A percentile compares a stretch with the other conserved stretches of the same genome.
phyloP scores from a whole-genome alignment of 2,329 filamentous ascomycete genomes.

The Pseudogymnoascus sp. region DNA sequence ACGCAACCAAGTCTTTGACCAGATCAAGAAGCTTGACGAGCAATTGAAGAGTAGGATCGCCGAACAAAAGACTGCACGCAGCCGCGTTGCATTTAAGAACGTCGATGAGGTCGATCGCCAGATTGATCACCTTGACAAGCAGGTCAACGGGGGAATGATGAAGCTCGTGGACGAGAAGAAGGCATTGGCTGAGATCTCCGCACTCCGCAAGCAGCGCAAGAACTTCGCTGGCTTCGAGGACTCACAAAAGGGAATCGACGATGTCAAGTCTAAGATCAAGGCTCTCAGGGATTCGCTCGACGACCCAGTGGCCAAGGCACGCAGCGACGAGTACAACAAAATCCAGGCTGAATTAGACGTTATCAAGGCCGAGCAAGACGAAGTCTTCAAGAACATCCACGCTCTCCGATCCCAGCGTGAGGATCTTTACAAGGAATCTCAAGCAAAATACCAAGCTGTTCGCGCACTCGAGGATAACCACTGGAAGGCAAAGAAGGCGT shows the following conservation, averaged over 20 bases:
- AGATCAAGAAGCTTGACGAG: slow-evolving; percentile 86
- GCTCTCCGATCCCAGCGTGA: slow-evolving; percentile 76
- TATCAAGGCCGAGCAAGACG: slow-evolving; percentile 88
- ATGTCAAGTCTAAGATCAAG: slow-evolving; percentile 78
- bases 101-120: slow-evolving; percentile 79
- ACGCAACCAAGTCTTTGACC: slow-evolving; percentile 70
- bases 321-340: slow-evolving; percentile 77
- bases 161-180: slow-evolving; percentile 98
- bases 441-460: slow-evolving; percentile 74
- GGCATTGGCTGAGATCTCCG: slow-evolving; percentile 73
- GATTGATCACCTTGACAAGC: slow-evolving; percentile 71
- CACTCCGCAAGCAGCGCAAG: slow-evolving; percentile 82
- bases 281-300: slow-evolving; percentile 83
- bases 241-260: slow-evolving; percentile 80
- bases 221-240: slow-evolving; percentile 79
- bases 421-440: slow-evolving; percentile 75
- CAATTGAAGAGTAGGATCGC: slow-evolving; percentile 75
- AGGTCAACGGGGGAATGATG: slow-evolving; percentile 84
- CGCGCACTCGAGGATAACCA: slow-evolving; percentile 86
- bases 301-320: slow-evolving; percentile 80
- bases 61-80: slow-evolving; percentile 79
- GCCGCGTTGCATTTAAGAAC: slow-evolving; percentile 76
- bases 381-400: slow-evolving; percentile 81
- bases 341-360: slow-evolving; percentile 81
- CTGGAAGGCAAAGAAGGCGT: slow-evolving; percentile 75